Evolutionary conservation across 352 stramenopile genomes (phyloP).

Genomic region (Globisporangium alternatum): DNA sequence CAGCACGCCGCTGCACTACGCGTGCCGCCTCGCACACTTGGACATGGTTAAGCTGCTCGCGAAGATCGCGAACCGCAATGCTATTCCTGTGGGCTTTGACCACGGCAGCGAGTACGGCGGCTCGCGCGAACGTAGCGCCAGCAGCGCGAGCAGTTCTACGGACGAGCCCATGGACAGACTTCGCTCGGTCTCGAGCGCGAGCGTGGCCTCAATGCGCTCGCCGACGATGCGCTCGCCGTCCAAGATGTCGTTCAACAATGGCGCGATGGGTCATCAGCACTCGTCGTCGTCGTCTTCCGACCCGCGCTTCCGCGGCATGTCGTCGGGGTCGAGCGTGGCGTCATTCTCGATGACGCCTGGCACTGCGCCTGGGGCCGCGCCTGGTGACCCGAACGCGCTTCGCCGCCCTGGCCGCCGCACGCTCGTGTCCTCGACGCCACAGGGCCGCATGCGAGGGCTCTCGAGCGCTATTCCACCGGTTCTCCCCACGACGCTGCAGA

Average conservation of each 20-base stretch:
- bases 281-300: slow-evolving; percentile 15
- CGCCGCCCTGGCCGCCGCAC: slow-evolving; percentile 55
- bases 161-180: slow-evolving; percentile 52
- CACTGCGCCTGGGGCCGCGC: slow-evolving; percentile 51
- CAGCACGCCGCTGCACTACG: slow-evolving; percentile 86
- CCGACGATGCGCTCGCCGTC: slow-evolving; percentile 48
- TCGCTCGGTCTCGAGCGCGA: slow-evolving; percentile 53
- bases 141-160: slow-evolving; percentile 56
- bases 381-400: slow-evolving; percentile 21
- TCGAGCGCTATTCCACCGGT: slow-evolving; percentile 52
- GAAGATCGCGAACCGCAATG: slow-evolving; percentile 85
- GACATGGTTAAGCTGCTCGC: slow-evolving; percentile 85
- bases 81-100: slow-evolving; percentile 44
- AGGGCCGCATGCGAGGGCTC: slow-evolving; percentile 35
- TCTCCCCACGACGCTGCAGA: slow-evolving; percentile 62
- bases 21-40: slow-evolving; percentile 63
- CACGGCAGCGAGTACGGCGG: slow-evolving; percentile 28
- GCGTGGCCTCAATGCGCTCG: slow-evolving; percentile 42
- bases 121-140: slow-evolving; percentile 55
- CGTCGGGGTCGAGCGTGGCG: slow-evolving; percentile 22
- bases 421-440: slow-evolving; percentile 61
- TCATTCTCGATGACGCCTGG: slow-evolving; percentile 60
- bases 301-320: slow-evolving; percentile 36
- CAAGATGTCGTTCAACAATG: slow-evolving; percentile 20
- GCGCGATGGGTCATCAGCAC: slow-evolving; percentile 7